Conservation (phyloP, 2,329 filamentous ascomycete species). For the Penicillium sp. region DNA sequence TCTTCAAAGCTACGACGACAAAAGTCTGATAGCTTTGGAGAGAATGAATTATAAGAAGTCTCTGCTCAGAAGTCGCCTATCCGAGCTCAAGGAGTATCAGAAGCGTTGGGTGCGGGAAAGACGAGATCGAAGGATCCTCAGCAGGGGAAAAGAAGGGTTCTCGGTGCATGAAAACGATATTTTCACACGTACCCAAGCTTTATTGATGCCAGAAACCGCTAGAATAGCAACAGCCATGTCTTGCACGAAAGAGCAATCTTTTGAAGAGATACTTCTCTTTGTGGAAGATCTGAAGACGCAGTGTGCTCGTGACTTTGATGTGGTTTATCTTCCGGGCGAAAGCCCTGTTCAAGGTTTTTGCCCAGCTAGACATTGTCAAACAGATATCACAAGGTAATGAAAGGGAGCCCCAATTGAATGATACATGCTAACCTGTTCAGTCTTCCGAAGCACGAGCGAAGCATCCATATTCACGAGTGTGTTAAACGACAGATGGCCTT, state of each 20-base stretch:
- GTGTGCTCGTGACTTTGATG: constrained; percentile 13
- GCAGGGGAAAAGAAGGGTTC: constrained; percentile 10
- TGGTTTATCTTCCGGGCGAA: neutral
- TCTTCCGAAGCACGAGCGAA: too few species aligned
- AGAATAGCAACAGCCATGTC: constrained; percentile 13
- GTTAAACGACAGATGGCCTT: too few species aligned
- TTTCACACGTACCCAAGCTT: constrained; percentile 13
- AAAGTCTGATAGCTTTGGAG: constrained; percentile 1
- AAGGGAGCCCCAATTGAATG: too few species aligned
- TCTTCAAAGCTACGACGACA: constrained; percentile 4
- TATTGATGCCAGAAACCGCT: constrained; percentile 19
- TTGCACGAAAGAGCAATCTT: constrained; percentile 11
- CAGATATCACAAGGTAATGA: too few species aligned
- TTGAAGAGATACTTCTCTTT: constrained; percentile 18
- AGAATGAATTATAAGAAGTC: constrained; percentile 15
- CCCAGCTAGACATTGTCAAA: too few species aligned
- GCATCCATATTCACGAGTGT: too few species aligned
- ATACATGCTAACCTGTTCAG: too few species aligned
- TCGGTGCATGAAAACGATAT: constrained; percentile 5
- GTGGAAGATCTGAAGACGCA: constrained; percentile 12
- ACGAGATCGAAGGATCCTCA: constrained; percentile 18
- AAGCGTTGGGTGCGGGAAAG: constrained; percentile 14
- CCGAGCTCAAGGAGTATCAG: constrained; percentile 15
- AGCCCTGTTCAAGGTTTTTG: too few species aligned
- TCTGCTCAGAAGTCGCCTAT: constrained; percentile 7